A percentile compares a stretch with the other conserved stretches of the same genome.
phyloP scores from a whole-genome alignment of 768 basidiomycete genomes.

The Gloeostereum incarnatum region DNA sequence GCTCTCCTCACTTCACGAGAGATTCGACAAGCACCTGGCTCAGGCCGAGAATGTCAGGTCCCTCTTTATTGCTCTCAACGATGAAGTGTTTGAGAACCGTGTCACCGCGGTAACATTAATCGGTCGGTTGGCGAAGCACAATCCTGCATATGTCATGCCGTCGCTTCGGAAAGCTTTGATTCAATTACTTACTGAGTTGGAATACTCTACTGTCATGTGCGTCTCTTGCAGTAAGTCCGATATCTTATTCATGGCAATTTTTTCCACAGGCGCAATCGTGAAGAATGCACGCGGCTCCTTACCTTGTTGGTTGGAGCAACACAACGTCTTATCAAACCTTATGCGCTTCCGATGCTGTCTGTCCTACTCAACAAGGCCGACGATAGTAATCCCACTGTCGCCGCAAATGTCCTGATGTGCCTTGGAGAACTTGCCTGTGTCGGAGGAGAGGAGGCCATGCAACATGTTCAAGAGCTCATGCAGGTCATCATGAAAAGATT shows the following conservation, averaged over 20 bases:
- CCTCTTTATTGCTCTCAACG: slow-evolving; percentile 94
- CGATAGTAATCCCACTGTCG: slow-evolving; percentile 79
- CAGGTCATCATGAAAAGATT: slow-evolving; percentile 81
- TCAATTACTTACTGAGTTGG: slow-evolving; percentile 91
- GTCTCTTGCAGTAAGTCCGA: slow-evolving; percentile 1
- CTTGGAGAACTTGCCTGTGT: slow-evolving; percentile 90
- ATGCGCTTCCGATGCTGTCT: slow-evolving; percentile 89
- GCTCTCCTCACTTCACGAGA: slow-evolving; percentile 77
- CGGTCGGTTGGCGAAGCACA: slow-evolving; percentile 88
- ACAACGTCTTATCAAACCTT: slow-evolving; percentile 90
- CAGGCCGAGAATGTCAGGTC: slow-evolving; percentile 98
- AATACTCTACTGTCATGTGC: slow-evolving; percentile 83
- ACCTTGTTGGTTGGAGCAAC: slow-evolving; percentile 88
- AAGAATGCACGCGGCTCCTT: slow-evolving; percentile 88
- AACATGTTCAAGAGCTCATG: slow-evolving; percentile 83
- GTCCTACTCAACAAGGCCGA: slow-evolving; percentile 86
- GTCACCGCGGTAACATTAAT: slow-evolving; percentile 87
- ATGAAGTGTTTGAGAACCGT: slow-evolving; percentile 91
- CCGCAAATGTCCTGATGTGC: slow-evolving; percentile 88
- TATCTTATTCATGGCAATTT: neutral
- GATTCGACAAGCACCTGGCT: slow-evolving; percentile 94
- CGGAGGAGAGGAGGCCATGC: slow-evolving; percentile 84
- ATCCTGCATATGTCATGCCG: slow-evolving; percentile 98
- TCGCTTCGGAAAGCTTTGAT: slow-evolving; percentile 92
- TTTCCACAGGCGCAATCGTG: slow-evolving; percentile 61